These are phyloP conservation scores for Cephalotrichum gorgonifer DNA, from an alignment of 2,329 filamentous ascomycete species.

Conservation along the genomic window DNA sequence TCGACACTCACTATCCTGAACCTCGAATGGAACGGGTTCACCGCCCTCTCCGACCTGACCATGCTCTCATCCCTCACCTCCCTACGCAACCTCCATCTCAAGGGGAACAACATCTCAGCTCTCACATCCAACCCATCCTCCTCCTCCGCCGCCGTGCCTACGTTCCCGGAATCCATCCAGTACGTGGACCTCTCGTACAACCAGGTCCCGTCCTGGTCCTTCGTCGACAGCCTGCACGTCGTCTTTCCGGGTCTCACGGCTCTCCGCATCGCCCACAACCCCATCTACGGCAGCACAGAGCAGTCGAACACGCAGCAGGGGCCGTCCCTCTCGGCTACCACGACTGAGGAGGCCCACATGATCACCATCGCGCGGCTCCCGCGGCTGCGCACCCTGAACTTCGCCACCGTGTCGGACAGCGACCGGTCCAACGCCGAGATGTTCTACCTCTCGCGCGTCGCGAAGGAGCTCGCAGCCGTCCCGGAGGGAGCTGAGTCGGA, in stretches of 20 bases:
- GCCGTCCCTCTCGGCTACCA: slow-evolving; percentile 24
- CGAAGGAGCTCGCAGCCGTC: slow-evolving; percentile 57
- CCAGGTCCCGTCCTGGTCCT: slow-evolving; percentile 56
- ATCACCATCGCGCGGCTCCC: slow-evolving; percentile 69
- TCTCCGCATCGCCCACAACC: slow-evolving; percentile 77
- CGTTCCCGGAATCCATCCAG: slow-evolving; percentile 43
- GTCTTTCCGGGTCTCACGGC: slow-evolving; percentile 64
- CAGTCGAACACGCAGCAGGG: slow-evolving; percentile 15
- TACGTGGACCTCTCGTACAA: slow-evolving; percentile 71
- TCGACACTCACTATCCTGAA: slow-evolving; percentile 50
- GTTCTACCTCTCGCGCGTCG: slow-evolving; percentile 84
- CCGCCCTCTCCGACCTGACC: slow-evolving; percentile 43
- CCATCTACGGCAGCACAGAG: slow-evolving; percentile 56
- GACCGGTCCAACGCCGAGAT: slow-evolving; percentile 84
- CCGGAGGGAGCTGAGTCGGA: slow-evolving; percentile 39
- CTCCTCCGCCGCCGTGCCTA: slow-evolving; percentile 21
- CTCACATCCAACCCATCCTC: slow-evolving; percentile 19
- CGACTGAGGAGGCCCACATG: slow-evolving; percentile 78
- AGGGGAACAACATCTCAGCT: slow-evolving; percentile 59
- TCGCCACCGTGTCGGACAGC: slow-evolving; percentile 56
- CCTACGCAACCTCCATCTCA: slow-evolving; percentile 57
- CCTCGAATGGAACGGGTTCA: slow-evolving; percentile 64
- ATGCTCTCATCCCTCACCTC: slow-evolving; percentile 38
- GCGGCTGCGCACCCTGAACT: slow-evolving; percentile 60
- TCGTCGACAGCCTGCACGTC: slow-evolving; percentile 57